phyloP scores from a whole-genome alignment of 768 basidiomycete genomes.

The Russula brevipes region DNA sequence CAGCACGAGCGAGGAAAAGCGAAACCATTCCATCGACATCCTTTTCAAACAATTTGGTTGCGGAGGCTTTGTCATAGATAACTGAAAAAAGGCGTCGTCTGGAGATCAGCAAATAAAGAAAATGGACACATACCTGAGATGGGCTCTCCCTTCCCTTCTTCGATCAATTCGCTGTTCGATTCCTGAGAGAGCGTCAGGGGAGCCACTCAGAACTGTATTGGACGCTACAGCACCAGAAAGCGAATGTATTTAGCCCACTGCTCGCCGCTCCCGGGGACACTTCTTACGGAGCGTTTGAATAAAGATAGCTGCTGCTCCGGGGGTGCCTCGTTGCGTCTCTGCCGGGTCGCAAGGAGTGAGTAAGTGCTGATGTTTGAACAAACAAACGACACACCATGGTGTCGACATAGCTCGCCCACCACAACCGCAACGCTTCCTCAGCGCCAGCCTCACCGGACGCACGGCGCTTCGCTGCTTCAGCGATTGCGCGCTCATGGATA shows the following conservation, averaged over 20 bases:
- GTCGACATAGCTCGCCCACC: slow-evolving; percentile 75
- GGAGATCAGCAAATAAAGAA: background rate
- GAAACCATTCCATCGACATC: slow-evolving; percentile 23
- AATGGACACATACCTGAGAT: slow-evolving; percentile 9
- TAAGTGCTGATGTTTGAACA: background rate
- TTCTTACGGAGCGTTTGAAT: slow-evolving; percentile 57
- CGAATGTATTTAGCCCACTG: slow-evolving; percentile 77
- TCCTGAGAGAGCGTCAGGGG: background rate
- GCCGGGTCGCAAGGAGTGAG: slow-evolving; percentile 5
- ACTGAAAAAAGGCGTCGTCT: background rate
- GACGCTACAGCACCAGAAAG: slow-evolving; percentile 46
- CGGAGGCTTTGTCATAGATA: slow-evolving; percentile 21
- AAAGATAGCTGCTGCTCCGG: slow-evolving; percentile 40
- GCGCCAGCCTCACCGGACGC: slow-evolving; percentile 50
- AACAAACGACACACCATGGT: slow-evolving; percentile 47
- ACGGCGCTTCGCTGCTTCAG: slow-evolving; percentile 59
- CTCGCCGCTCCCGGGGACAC: slow-evolving; percentile 71
- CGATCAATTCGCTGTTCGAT: slow-evolving; percentile 14
- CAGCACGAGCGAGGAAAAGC: slow-evolving; percentile 22
- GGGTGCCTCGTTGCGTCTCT: slow-evolving; percentile 45
- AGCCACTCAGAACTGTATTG: background rate
- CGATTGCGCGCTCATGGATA: slow-evolving; percentile 70
- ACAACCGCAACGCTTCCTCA: slow-evolving; percentile 53
- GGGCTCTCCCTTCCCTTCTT: slow-evolving; percentile 18
- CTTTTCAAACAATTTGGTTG: slow-evolving; percentile 20